phyloP scores from a whole-genome alignment of 768 basidiomycete species.

The Mycena filopes region DNA sequence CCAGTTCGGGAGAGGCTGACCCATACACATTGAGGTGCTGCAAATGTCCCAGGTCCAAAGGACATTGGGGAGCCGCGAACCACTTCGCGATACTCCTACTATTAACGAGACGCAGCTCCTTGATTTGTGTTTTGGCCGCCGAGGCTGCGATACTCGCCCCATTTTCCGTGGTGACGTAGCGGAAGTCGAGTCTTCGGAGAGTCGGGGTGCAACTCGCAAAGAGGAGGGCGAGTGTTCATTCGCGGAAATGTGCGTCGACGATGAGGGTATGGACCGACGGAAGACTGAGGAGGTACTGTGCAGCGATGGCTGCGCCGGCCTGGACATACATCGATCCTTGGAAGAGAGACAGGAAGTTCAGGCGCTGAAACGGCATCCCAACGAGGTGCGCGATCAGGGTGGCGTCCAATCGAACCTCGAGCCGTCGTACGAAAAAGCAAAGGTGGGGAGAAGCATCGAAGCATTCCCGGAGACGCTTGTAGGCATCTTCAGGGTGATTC shows the following conservation, averaged over 20 bases:
- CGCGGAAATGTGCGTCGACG: neutral
- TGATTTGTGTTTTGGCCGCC: neutral
- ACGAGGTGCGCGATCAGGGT: no score
- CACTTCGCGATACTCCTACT: neutral
- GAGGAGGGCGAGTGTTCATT: neutral
- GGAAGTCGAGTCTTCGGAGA: neutral
- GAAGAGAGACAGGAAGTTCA: neutral
- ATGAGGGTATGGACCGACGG: no score
- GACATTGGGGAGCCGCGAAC: neutral
- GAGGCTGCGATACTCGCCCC: no score
- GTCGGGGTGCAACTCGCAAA: constrained; percentile 4
- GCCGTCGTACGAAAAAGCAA: no score
- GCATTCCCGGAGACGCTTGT: no score
- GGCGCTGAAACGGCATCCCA: neutral
- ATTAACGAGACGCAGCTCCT: neutral
- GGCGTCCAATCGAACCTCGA: no score
- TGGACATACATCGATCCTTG: neutral
- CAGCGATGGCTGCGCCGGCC: neutral
- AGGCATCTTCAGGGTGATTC: no score
- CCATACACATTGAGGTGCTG: no score
- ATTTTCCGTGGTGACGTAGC: no score
- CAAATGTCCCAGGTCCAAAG: neutral
- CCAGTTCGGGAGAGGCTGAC: no score
- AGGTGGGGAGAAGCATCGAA: no score
- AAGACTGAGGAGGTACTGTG: no score